Evolutionary conservation across 169 alveolate species (phyloP).

Genomic region (Cystoisospora suis): DNA sequence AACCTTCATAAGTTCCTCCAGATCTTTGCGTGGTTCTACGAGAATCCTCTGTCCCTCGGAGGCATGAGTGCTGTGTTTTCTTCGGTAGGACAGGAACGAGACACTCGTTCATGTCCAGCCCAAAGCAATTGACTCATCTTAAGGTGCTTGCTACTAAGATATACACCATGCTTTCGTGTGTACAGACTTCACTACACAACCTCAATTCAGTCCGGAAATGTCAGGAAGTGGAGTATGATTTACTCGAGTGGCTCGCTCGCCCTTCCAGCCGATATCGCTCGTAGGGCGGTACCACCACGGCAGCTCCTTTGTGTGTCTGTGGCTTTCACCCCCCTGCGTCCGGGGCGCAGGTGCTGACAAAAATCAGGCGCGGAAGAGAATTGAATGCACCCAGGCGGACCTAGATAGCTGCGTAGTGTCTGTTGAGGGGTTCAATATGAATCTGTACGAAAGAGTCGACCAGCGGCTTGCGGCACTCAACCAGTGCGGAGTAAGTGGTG

Average conservation of each 20-base stretch:
- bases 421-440: background rate
- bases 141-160: too few relatives aligned
- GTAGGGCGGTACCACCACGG: too few relatives aligned
- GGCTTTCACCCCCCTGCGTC: background rate
- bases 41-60: too few relatives aligned
- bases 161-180: too few relatives aligned
- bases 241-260: background rate
- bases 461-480: background rate
- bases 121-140: too few relatives aligned
- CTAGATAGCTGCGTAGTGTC: background rate
- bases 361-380: background rate
- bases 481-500: background rate
- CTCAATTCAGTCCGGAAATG: background rate
- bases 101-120: too few relatives aligned
- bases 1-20: too few relatives aligned
- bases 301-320: too few relatives aligned
- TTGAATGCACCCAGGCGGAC: background rate
- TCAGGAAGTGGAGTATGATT: background rate
- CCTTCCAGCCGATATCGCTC: background rate
- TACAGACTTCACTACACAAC: too few relatives aligned
- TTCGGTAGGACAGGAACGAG: too few relatives aligned
- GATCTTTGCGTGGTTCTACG: too few relatives aligned
- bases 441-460: background rate
- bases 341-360: background rate
- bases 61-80: too few relatives aligned